Base-by-base conservation (phyloP, 495 filamentous ascomycete species). In the Glonium stellatum region DNA sequence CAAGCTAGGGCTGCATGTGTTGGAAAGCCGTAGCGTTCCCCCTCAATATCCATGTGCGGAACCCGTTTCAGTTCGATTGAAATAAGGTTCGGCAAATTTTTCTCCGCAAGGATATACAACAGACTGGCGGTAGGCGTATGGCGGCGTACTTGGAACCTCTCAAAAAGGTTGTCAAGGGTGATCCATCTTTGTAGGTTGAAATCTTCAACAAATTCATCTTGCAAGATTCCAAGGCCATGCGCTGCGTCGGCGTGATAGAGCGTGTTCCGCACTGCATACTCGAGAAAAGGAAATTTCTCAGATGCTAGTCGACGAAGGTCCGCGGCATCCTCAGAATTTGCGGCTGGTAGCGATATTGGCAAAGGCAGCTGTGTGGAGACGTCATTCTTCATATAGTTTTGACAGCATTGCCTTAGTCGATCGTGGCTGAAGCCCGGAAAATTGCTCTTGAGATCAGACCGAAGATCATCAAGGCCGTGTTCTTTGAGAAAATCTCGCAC, bases 401-500 rank as follows among this genome's bases (percentile, higher is more conserved):
- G 49, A 39, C 63, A 66, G 39, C 59, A 58, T 37, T 59, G 31
- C 53, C 58, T 61, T 27, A 65, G 58, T 36, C 49, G 62, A 19
- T 65, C 53, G 34, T 65, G 53, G 54, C 63, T 62, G 50, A 44
- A 36, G 18, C 59, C 59, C 11, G 44, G 37, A 19, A 66, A 42
- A 47, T 60, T 62, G 11, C 34, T 59, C 25, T 23, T 13, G 54
- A 63, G 50, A 13, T 55, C n/a, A 22, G 56, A 56, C 36, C 37
- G 44, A 23, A 66, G 47, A 0, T 39, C 47, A 11, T 39, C 39
- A 25, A 66, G 42, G 9, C 60, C 60, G 36, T 60, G n/a, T 46
- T 55, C 56, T 54, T 66, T 57, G 25, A 67, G 58, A 58, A 67
- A 67, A 44, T 63, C 61, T 18, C 37, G 56, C 18, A 64, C 60